Evolutionary conservation across 75 land plant species (phyloP).

Genomic region (Ceratopteris richardii): DNA sequence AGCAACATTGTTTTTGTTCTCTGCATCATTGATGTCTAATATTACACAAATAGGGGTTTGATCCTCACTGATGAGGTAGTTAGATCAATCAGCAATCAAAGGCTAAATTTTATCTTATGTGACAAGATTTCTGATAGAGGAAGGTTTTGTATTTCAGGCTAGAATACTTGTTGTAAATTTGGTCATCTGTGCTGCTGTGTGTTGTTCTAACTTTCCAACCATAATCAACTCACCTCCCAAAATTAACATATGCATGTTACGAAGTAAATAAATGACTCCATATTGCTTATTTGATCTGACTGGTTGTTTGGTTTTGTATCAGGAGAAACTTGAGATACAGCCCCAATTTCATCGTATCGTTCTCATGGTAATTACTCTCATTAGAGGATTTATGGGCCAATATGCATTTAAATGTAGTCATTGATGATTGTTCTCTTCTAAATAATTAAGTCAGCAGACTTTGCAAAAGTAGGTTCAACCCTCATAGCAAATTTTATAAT

Average conservation of each 20-base stretch:
- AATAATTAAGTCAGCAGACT: too few relatives aligned
- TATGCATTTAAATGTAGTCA: background rate
- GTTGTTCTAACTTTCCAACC: background rate
- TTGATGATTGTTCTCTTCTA: background rate
- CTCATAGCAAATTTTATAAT: too few relatives aligned
- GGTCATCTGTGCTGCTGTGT: too few relatives aligned
- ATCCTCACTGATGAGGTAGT: too few relatives aligned
- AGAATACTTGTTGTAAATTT: background rate
- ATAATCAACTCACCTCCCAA: background rate
- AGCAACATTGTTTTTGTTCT: too few relatives aligned
- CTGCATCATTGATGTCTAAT: too few relatives aligned
- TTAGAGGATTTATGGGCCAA: background rate
- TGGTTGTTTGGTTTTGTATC: constrained; percentile 12
- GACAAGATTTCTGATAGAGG: too few relatives aligned
- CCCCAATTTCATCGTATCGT: constrained; percentile 62
- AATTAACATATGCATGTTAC: too few relatives aligned
- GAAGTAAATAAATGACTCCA: background rate
- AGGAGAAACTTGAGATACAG: constrained; percentile 59
- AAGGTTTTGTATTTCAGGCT: background rate
- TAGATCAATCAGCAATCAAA: too few relatives aligned
- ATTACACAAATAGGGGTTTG: too few relatives aligned
- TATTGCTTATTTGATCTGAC: background rate
- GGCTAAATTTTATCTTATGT: too few relatives aligned
- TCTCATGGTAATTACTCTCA: constrained; percentile 49
- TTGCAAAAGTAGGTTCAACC: too few relatives aligned